These are phyloP conservation scores for Ophiostoma sp. DNA, from an alignment of 2,329 filamentous ascomycete species.

Conservation along the genomic window DNA sequence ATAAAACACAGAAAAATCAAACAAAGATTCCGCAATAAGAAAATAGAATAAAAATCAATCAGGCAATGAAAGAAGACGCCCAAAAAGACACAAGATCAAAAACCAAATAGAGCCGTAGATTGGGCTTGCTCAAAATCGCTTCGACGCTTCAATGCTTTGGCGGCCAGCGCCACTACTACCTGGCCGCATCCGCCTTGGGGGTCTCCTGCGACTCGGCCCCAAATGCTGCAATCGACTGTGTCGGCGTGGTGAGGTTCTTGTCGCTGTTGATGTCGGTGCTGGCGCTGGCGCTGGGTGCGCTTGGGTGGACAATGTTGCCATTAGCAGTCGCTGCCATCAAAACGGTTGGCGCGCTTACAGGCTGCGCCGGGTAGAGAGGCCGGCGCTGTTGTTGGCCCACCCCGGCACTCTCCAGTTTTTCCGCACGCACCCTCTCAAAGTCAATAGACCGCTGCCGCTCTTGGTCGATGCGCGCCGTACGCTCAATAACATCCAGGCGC, in stretches of 20 bases:
- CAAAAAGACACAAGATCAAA: background rate
- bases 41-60: background rate
- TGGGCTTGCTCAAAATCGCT: background rate
- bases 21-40: background rate
- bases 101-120: background rate
- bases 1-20: background rate
- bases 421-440: constrained; percentile 45
- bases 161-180: constrained; percentile 1
- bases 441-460: constrained; percentile 47
- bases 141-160: no score
- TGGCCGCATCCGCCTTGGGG: background rate
- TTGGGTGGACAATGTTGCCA: background rate
- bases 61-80: background rate
- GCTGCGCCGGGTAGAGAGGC: constrained; percentile 9
- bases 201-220: background rate
- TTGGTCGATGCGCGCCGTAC: constrained; percentile 39
- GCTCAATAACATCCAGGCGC: constrained; percentile 41
- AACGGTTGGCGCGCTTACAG: background rate
- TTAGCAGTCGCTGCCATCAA: constrained; percentile 9
- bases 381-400: constrained; percentile 2
- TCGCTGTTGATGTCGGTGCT: background rate
- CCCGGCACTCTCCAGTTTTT: constrained; percentile 3
- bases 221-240: constrained; percentile 7
- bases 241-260: constrained; percentile 18
- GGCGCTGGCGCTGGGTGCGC: background rate